These are phyloP conservation scores for Coprinellus micaceus DNA, from an alignment of 768 basidiomycete species.

Conservation along the genomic window DNA sequence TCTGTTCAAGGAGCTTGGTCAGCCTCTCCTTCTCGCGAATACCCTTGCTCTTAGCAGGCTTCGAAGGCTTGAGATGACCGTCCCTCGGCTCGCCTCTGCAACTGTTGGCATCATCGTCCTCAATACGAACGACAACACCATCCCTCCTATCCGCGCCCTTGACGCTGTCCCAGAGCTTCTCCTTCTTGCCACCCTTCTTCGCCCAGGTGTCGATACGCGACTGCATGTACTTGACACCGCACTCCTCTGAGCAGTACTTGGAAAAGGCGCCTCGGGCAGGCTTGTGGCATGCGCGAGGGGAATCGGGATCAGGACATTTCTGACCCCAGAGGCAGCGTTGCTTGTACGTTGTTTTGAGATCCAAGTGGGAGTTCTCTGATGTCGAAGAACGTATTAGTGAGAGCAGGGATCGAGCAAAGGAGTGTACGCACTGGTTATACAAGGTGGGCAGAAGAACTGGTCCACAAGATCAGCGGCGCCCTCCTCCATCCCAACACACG, in stretches of 20 bases:
- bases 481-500: slow-evolving; percentile 80
- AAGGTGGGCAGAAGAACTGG: slow-evolving; percentile 85
- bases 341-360: slow-evolving; percentile 75
- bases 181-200: slow-evolving; percentile 58
- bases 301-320: slow-evolving; percentile 57
- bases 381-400: background rate
- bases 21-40: slow-evolving; percentile 57
- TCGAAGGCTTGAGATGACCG: slow-evolving; percentile 13
- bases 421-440: slow-evolving; percentile 62
- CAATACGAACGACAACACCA: slow-evolving; percentile 55
- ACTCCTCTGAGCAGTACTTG: slow-evolving; percentile 90
- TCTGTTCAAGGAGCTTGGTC: slow-evolving; percentile 48
- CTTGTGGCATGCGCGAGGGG: slow-evolving; percentile 69
- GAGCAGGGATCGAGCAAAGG: background rate
- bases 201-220: slow-evolving; percentile 59
- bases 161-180: slow-evolving; percentile 70
- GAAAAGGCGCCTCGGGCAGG: slow-evolving; percentile 80
- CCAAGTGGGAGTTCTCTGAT: slow-evolving; percentile 57
- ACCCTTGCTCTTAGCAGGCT: slow-evolving; percentile 41
- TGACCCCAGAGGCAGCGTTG: slow-evolving; percentile 71
- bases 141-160: slow-evolving; percentile 67
- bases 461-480: slow-evolving; percentile 84
- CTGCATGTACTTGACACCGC: slow-evolving; percentile 73
- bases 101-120: slow-evolving; percentile 20
- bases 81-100: slow-evolving; percentile 20